Conservation (phyloP, 2,329 filamentous ascomycete species). For the Fusarium euwallaceae region DNA sequence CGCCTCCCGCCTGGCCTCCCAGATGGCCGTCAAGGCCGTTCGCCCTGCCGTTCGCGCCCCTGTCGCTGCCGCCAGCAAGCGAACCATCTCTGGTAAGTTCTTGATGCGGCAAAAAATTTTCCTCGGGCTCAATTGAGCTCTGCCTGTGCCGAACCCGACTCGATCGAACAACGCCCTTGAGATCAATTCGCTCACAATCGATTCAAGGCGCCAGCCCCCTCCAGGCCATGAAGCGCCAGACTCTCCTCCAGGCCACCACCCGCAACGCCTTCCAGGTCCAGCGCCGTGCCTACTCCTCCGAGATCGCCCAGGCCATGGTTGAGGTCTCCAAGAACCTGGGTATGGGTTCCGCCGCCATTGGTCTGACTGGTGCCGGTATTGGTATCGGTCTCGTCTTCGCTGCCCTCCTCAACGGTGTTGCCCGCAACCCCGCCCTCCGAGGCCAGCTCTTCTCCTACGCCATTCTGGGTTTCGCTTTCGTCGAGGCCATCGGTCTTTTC, state of each 20-base stretch:
- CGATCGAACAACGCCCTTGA: slow-evolving; percentile 49
- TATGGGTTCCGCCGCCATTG: slow-evolving; percentile 91
- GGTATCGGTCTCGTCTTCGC: slow-evolving; percentile 97
- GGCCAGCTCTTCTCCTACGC: slow-evolving; percentile 96
- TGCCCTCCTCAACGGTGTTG: slow-evolving; percentile 88
- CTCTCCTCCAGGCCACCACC: slow-evolving; percentile 75
- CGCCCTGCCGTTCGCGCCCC: slow-evolving; percentile 79
- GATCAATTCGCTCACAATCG: slow-evolving; percentile 50
- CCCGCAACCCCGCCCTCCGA: slow-evolving; percentile 94
- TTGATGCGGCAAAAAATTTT: slow-evolving; percentile 50
- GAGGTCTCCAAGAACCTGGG: slow-evolving; percentile 92
- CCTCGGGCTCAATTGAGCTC: slow-evolving; percentile 47
- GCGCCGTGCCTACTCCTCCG: slow-evolving; percentile 85
- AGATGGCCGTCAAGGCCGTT: slow-evolving; percentile 83
- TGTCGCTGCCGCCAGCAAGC: slow-evolving; percentile 76
- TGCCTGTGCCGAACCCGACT: slow-evolving; percentile 34
- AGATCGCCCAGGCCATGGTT: slow-evolving; percentile 89
- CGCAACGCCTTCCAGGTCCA: slow-evolving; percentile 74
- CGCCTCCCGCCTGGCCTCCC: slow-evolving; percentile 81
- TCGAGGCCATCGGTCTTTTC: slow-evolving; percentile 92
- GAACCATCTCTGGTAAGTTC: slow-evolving; percentile 79
- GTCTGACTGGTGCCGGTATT: slow-evolving; percentile 93
- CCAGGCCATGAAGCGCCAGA: slow-evolving; percentile 82
- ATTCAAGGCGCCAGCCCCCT: slow-evolving; percentile 70
- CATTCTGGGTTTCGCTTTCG: slow-evolving; percentile 96